phyloP scores from a whole-genome alignment of 306 rosid species.

The Hippophae tibetana region DNA sequence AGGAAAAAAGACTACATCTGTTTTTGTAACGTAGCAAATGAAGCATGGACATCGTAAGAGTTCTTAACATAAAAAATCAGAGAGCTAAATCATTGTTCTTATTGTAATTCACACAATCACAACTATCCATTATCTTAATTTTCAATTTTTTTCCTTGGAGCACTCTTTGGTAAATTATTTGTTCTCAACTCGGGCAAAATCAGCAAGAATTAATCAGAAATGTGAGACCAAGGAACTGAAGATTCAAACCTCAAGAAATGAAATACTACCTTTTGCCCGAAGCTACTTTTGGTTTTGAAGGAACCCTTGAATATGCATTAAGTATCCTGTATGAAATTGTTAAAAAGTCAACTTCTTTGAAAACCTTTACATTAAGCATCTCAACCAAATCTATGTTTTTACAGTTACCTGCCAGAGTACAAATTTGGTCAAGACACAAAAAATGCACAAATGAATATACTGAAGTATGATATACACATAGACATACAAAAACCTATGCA shows the following conservation, averaged over 20 bases:
- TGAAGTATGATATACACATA: too few species aligned
- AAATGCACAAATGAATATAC: too few species aligned
- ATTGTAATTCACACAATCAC: too few species aligned
- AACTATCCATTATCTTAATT: too few species aligned
- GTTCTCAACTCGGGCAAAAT: too few species aligned
- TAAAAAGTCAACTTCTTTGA: not conserved
- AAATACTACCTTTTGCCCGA: conserved; percentile 47
- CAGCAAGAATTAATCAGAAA: too few species aligned
- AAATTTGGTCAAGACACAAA: not conserved
- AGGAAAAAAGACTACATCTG: not conserved
- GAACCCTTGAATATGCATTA: conserved; percentile 62
- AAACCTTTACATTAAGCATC: not conserved
- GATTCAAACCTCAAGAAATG: not conserved
- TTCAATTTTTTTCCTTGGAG: too few species aligned
- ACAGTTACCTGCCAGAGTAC: not conserved
- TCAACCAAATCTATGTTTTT: not conserved
- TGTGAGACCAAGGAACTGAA: not conserved
- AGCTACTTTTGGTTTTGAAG: conserved; percentile 50
- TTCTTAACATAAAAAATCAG: not conserved
- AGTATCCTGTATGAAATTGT: conserved; percentile 56
- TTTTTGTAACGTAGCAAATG: not conserved
- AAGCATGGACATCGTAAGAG: not conserved
- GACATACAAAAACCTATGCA: too few species aligned
- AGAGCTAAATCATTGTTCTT: too few species aligned
- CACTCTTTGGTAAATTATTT: too few species aligned